Evolutionary conservation across 306 rosid species (phyloP).

Genomic region (Lithocarpus polystachyus): DNA sequence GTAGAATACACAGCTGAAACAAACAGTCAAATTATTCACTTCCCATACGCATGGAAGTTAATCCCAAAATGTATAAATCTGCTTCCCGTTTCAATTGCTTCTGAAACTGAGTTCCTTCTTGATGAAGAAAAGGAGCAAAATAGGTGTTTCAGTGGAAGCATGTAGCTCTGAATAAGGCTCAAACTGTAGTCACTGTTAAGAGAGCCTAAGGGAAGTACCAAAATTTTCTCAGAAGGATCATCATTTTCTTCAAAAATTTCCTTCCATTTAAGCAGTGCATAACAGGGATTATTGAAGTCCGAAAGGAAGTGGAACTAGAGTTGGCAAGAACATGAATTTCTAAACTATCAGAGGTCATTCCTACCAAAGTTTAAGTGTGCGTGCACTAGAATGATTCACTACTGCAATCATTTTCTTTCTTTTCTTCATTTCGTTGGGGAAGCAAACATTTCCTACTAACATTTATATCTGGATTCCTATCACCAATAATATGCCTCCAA

Average conservation of each 20-base stretch:
- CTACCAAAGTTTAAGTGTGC: neutral
- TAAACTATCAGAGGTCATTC: neutral
- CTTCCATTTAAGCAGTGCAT: neutral
- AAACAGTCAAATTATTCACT: neutral
- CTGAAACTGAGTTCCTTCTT: neutral
- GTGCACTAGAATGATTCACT: neutral
- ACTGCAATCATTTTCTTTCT: neutral
- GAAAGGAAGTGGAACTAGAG: neutral
- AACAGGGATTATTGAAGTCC: neutral
- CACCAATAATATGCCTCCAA: neutral
- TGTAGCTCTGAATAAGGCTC: neutral
- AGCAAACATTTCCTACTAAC: neutral
- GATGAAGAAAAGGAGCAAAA: slow-evolving; percentile 1
- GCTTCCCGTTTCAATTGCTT: neutral
- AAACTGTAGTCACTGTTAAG: neutral
- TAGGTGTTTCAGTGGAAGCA: neutral
- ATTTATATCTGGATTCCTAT: neutral
- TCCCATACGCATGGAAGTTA: neutral
- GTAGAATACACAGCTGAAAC: neutral
- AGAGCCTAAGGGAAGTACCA: neutral
- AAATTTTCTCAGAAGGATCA: neutral
- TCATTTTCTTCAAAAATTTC: neutral
- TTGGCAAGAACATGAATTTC: neutral
- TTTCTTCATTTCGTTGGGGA: neutral
- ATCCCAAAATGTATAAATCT: neutral